Conservation (phyloP, 148 eudicot genomes). For the Linanthus parryae region DNA sequence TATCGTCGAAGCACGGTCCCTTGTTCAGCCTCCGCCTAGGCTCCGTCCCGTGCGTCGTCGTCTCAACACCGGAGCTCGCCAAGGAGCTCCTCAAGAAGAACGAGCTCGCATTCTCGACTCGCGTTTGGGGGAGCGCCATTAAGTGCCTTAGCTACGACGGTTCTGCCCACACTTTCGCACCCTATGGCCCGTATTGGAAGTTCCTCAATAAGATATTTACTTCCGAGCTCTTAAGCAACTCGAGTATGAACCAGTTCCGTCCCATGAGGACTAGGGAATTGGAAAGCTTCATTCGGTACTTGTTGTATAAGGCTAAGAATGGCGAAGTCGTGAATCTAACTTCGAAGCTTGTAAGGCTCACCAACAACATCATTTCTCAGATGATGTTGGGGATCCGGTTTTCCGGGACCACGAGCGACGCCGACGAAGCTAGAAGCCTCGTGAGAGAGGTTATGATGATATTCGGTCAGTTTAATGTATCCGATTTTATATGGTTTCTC, state of each 20-base stretch:
- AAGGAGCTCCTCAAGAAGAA: neutral
- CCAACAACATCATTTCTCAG: constrained; percentile 15
- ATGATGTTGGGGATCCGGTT: constrained; percentile 20
- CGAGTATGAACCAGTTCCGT: neutral
- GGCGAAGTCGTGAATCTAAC: no score
- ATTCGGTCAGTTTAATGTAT: constrained; percentile 14
- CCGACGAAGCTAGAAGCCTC: no score
- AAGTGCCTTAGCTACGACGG: neutral
- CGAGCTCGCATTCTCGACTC: neutral
- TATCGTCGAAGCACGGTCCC: neutral
- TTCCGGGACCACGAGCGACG: constrained; percentile 12
- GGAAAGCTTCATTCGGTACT: neutral
- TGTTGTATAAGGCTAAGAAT: neutral
- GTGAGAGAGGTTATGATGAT: constrained; percentile 13
- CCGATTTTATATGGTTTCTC: constrained; percentile 22
- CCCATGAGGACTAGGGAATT: neutral
- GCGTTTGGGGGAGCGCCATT: neutral
- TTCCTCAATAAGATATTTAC: neutral
- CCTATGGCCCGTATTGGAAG: neutral
- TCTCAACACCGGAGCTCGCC: neutral
- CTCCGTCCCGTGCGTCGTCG: neutral
- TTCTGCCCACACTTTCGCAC: neutral
- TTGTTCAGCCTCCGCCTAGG: neutral
- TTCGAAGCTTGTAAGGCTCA: constrained; percentile 13
- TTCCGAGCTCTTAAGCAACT: neutral